A percentile compares a stretch with the other conserved stretches of the same genome.
Conservation (phyloP, 805 yeast genomes). For the Ogataea angusta region DNA sequence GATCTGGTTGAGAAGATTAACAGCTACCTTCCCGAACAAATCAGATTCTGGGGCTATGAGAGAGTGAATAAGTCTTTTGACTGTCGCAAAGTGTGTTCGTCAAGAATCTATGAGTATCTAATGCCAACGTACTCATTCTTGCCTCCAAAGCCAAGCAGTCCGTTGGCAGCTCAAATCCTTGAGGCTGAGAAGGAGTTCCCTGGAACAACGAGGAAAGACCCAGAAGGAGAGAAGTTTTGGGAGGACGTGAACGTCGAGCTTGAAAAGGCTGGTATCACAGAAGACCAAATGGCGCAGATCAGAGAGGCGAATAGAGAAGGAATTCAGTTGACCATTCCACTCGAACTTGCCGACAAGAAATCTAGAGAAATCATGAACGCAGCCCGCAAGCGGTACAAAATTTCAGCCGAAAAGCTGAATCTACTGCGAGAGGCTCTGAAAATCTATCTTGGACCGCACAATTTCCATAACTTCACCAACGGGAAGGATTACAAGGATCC, state of each 20-base stretch:
- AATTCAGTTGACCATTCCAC: conserved; percentile 34
- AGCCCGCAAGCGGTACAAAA: conserved; percentile 66
- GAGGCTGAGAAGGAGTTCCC: conserved; percentile 53
- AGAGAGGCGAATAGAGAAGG: conserved; percentile 36
- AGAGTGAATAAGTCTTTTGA: conserved; percentile 89
- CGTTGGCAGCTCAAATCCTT: conserved; percentile 57
- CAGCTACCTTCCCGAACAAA: conserved; percentile 71
- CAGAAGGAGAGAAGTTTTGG: conserved; percentile 80
- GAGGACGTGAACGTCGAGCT: conserved; percentile 39
- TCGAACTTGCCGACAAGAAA: conserved; percentile 37
- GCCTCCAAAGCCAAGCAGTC: conserved; percentile 81
- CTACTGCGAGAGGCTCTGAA: conserved; percentile 66
- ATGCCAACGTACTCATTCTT: conserved; percentile 88
- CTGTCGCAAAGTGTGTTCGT: conserved; percentile 91
- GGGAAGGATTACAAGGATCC: conserved; percentile 75
- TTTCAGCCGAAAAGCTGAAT: conserved; percentile 58
- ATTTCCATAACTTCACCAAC: conserved; percentile 53
- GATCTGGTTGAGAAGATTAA: conserved; percentile 75
- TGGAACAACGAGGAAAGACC: conserved; percentile 56
- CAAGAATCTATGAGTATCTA: conserved; percentile 92
- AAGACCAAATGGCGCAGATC: conserved; percentile 36
- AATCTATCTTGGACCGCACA: conserved; percentile 81
- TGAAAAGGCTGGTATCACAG: conserved; percentile 37
- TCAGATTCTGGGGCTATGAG: conserved; percentile 89
- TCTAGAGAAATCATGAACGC: conserved; percentile 63